phyloP scores from a whole-genome alignment of 2,329 filamentous ascomycete genomes.

The Phoma sp. region DNA sequence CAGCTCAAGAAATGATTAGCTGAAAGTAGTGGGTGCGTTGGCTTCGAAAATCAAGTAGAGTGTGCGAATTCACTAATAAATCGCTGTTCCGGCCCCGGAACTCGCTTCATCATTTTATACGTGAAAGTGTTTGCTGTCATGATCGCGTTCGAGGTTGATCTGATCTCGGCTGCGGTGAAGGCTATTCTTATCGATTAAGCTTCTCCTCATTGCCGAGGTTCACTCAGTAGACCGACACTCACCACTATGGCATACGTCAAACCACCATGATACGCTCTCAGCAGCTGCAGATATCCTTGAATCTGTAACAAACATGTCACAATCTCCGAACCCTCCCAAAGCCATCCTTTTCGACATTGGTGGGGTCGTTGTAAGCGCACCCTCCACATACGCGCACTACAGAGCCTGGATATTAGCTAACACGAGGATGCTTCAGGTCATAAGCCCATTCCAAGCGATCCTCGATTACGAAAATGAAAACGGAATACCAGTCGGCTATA shows the following conservation, averaged over 20 bases:
- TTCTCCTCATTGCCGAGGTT: slow-evolving; percentile 33
- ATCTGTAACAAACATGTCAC: slow-evolving; percentile 14
- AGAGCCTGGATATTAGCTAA: neutral
- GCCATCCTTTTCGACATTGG: slow-evolving; percentile 88
- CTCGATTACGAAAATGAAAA: slow-evolving; percentile 83
- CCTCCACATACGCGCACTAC: neutral
- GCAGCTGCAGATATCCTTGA: slow-evolving; percentile 3
- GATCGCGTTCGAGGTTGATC: too few relatives aligned
- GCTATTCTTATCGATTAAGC: slow-evolving; percentile 22
- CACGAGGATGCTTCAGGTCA: slow-evolving; percentile 64
- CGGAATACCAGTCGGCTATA: slow-evolving; percentile 83
- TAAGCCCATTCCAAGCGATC: slow-evolving; percentile 91
- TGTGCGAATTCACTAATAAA: too few relatives aligned
- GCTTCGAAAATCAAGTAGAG: too few relatives aligned
- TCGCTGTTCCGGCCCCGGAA: too few relatives aligned
- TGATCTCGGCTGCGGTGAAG: too few relatives aligned
- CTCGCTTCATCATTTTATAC: too few relatives aligned
- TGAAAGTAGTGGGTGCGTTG: too few relatives aligned
- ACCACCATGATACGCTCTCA: slow-evolving; percentile 25
- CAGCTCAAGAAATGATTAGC: too few relatives aligned
- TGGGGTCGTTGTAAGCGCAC: slow-evolving; percentile 84
- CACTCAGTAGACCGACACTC: slow-evolving; percentile 19
- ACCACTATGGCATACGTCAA: slow-evolving; percentile 20
- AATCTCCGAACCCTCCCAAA: slow-evolving; percentile 21
- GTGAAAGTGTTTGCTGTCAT: too few relatives aligned